Percentiles rank a stretch among this genome's conserved stretches.
These are phyloP conservation scores for Pilatotrama ljubarskyi DNA, from an alignment of 768 basidiomycete species.

Conservation along the genomic window DNA sequence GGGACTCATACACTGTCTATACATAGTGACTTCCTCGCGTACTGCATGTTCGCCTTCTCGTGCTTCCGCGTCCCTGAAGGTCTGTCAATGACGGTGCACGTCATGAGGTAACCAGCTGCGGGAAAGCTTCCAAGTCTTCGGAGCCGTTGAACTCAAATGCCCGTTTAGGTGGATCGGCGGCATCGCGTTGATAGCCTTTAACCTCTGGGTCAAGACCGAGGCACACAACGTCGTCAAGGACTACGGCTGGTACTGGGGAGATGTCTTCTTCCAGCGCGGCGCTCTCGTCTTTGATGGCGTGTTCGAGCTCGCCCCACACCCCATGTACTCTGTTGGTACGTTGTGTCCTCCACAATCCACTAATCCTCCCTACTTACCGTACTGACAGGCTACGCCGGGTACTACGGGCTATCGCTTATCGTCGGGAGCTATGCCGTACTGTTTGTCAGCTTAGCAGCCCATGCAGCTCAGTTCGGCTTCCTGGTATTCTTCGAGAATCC, in stretches of 20 bases:
- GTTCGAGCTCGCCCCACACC: conserved; percentile 90
- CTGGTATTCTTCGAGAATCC: conserved; percentile 96
- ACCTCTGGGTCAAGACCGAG: conserved; percentile 98
- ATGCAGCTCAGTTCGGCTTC: conserved; percentile 96
- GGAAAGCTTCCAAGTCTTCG: background rate
- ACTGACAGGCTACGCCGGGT: conserved; percentile 86
- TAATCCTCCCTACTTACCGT: conserved; percentile 1
- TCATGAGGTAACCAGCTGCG: conserved; percentile 60
- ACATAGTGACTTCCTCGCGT: conserved; percentile 86
- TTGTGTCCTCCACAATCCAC: background rate
- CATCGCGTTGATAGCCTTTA: conserved; percentile 83
- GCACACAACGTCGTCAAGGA: conserved; percentile 98
- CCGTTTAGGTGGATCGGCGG: conserved; percentile 81
- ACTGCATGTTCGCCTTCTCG: conserved; percentile 93
- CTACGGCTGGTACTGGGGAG: conserved; percentile 98
- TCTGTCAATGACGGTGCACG: conserved; percentile 70
- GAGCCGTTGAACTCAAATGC: conserved; percentile 11
- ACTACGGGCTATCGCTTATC: conserved; percentile 93
- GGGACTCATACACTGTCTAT: background rate
- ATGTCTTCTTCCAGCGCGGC: conserved; percentile 90
- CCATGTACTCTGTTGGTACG: conserved; percentile 91
- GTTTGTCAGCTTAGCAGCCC: conserved; percentile 91
- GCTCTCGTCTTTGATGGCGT: conserved; percentile 96
- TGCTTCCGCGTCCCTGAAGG: conserved; percentile 85
- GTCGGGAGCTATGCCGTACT: conserved; percentile 87